Conservation (phyloP, 805 yeast genomes). For the Candida incommunis region DNA sequence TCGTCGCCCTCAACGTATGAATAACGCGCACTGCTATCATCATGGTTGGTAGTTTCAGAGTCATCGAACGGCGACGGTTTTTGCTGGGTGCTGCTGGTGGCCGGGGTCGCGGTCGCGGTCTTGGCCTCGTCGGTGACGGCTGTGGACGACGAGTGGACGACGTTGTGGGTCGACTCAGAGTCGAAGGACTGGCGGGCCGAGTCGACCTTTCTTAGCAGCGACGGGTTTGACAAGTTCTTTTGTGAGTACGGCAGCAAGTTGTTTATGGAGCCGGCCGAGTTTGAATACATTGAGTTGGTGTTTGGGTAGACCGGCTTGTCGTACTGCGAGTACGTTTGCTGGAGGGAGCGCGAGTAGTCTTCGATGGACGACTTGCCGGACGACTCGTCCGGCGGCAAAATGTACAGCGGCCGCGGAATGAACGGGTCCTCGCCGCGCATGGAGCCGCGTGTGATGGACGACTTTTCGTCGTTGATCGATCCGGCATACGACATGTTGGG, state of each 20-base stretch:
- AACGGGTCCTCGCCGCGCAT: conserved; percentile 8
- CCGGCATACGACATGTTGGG: background rate
- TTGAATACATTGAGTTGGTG: conserved; percentile 10
- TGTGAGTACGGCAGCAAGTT: conserved; percentile 10
- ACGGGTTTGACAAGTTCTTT: background rate
- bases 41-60: background rate
- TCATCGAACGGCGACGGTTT: background rate
- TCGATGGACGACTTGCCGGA: conserved; percentile 11
- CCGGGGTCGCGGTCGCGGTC: background rate
- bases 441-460: conserved; percentile 2
- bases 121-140: background rate
- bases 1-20: conserved; percentile 3
- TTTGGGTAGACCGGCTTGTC: conserved; percentile 9
- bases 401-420: conserved; percentile 9
- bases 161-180: background rate
- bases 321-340: conserved; percentile 6
- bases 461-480: background rate
- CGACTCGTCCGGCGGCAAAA: conserved; percentile 11
- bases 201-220: background rate
- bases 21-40: background rate
- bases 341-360: conserved; percentile 13
- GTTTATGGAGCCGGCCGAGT: conserved; percentile 11
- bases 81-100: background rate
- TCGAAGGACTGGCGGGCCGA: background rate
- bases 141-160: background rate